A percentile compares a stretch with the other conserved stretches of the same genome.
Conservation (phyloP, 768 basidiomycete genomes). For the Tulasnella calospora region DNA sequence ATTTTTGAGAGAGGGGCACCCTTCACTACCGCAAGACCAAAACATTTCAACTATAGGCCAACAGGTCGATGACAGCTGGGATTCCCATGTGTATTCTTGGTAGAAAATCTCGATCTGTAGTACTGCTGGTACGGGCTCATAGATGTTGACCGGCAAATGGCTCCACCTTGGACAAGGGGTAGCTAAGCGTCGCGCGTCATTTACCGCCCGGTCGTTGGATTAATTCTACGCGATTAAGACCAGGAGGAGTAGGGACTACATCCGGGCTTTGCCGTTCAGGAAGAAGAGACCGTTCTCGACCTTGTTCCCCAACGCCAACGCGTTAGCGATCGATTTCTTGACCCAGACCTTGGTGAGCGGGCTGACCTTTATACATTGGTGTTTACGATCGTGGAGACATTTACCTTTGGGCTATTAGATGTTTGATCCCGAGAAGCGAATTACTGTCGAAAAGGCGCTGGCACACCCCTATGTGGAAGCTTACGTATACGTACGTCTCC, state of each 20-base stretch:
- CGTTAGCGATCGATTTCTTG: slow-evolving; percentile 69
- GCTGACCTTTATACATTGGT: background rate
- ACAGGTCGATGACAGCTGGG: too few species aligned
- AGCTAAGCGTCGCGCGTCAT: background rate
- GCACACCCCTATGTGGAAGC: slow-evolving; percentile 94
- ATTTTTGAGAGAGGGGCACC: too few species aligned
- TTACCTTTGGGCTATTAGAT: slow-evolving; percentile 49
- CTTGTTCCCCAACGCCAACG: slow-evolving; percentile 69
- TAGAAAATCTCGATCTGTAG: too few species aligned
- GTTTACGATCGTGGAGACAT: background rate
- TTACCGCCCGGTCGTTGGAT: slow-evolving; percentile 49
- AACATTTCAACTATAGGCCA: too few species aligned
- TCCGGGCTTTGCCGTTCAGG: slow-evolving; percentile 81
- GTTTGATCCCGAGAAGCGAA: slow-evolving; percentile 95
- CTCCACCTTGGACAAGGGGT: background rate
- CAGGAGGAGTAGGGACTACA: slow-evolving; percentile 72
- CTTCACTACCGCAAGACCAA: too few species aligned
- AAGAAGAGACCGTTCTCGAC: slow-evolving; percentile 65
- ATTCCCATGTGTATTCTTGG: too few species aligned
- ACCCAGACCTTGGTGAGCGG: slow-evolving; percentile 67
- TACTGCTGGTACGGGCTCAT: too few species aligned
- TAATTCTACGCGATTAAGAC: slow-evolving; percentile 93
- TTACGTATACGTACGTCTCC: slow-evolving; percentile 64
- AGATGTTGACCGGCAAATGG: background rate
- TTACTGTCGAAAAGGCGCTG: slow-evolving; percentile 89